Conservation (phyloP, 2,329 filamentous ascomycete species). For the Fusarium subtropicale region DNA sequence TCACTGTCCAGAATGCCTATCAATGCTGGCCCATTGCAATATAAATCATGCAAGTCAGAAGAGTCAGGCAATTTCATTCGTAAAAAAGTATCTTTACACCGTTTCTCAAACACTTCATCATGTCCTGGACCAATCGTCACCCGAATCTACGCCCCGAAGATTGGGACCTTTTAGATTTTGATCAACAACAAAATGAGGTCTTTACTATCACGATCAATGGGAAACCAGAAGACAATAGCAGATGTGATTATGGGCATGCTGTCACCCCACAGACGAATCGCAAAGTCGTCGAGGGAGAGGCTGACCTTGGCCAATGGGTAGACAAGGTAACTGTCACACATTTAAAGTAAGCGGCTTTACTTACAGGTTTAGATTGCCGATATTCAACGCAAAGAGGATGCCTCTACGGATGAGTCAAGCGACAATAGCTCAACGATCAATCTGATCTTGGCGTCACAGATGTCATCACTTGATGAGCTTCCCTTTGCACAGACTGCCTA, state of each 20-base stretch:
- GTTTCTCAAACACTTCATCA: neutral
- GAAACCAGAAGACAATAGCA: too few relatives aligned
- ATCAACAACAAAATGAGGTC: neutral
- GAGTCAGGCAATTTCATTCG: neutral
- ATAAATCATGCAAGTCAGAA: neutral
- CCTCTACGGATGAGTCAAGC: neutral
- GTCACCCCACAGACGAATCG: neutral
- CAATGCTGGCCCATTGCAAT: neutral
- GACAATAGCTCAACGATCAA: neutral
- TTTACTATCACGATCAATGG: neutral
- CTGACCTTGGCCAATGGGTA: neutral
- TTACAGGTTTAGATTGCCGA: neutral
- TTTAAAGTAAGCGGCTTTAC: fast-evolving
- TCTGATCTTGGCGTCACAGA: neutral
- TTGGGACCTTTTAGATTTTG: neutral
- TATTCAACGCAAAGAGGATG: neutral
- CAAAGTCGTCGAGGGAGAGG: neutral
- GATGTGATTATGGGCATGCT: too few relatives aligned
- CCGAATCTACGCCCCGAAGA: neutral
- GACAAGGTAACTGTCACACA: neutral
- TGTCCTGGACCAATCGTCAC: neutral
- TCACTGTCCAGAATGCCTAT: neutral
- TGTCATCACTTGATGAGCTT: neutral
- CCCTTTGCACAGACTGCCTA: neutral
- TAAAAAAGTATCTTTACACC: neutral